Conservation (phyloP, 257 asterid genomes). For the Nicotiana obtusifolia region DNA sequence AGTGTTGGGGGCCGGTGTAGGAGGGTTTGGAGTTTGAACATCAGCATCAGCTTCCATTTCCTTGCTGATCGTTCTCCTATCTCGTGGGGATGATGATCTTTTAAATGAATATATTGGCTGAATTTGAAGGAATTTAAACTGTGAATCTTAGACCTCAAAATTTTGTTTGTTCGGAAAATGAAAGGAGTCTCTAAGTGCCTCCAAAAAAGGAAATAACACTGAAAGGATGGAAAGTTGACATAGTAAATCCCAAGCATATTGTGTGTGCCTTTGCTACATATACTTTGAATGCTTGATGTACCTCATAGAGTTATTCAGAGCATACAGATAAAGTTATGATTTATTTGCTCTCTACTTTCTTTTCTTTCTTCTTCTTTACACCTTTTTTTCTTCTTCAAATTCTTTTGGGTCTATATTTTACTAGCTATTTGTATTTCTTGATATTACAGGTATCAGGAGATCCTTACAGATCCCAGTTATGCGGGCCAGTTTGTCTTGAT, state of each 20-base stretch:
- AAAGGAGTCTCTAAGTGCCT: neutral
- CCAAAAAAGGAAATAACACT: neutral
- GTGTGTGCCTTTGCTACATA: neutral
- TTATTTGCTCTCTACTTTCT: neutral
- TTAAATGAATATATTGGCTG: neutral
- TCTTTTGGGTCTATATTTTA: neutral
- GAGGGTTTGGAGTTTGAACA: neutral
- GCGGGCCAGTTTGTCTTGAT: conserved; percentile 96
- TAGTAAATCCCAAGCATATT: neutral
- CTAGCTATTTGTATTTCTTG: neutral
- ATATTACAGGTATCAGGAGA: conserved; percentile 80
- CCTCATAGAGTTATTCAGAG: neutral
- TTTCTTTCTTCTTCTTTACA: neutral
- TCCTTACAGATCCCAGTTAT: conserved; percentile 93
- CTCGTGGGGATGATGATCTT: neutral
- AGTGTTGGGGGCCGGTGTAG: no score
- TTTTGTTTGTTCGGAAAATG: no score
- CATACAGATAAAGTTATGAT: neutral
- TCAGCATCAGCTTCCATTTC: neutral
- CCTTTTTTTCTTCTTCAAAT: neutral
- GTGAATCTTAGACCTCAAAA: neutral
- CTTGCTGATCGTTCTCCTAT: neutral
- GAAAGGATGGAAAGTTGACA: neutral
- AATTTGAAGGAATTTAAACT: neutral
- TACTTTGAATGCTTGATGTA: neutral